Base-by-base conservation (phyloP, 2,329 filamentous ascomycete genomes). In the Byssochlamys sp. region DNA sequence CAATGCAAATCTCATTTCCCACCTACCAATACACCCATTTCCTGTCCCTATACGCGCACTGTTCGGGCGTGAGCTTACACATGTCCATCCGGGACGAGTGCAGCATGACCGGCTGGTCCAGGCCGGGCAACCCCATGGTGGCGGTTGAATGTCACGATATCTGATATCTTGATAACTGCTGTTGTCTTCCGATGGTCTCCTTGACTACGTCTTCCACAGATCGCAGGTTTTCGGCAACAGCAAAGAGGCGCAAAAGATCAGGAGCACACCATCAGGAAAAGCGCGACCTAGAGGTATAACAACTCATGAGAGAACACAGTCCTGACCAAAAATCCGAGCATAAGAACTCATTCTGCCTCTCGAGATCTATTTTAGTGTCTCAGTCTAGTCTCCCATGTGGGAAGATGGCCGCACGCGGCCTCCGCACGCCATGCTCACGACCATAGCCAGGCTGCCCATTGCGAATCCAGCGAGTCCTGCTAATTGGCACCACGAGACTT, bases 21-120 rank as follows among this genome's bases (percentile, higher is more conserved):
- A 51, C 49, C 1, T 78, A 62, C 61, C 61, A 68, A 39, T 60
- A 60, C 26, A 61, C 52, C 65, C 65, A 68, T 50, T 63, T 61
- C 5, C 50, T 52, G 2, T 27, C 29, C 33, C 65, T 64, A 27
- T 61, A 66, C 12, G 61, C 64, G 54, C 65, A 68, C 52, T 68
- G 64, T 54, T 65, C 63, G 1, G 65, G 59, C 1, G 66, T 66
- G 60, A 68, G 61, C 14, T 52, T 61, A 29, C 65, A 67, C 35
- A 55, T 53, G 1, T 62, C 62, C 24, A 59, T 52, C 2, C 66
- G 62, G 12, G 57, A 60, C 2, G 64, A 66, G 59, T 66, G 65
- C 51, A 68, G 52, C 61, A 63, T 61, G 49, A 68, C 60, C 33
- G 66, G 66, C 50, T 61, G 59, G 57, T 60, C 58, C 48, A 68